A percentile compares a stretch with the other conserved stretches of the same genome.
phyloP scores from a whole-genome alignment of 495 filamentous ascomycete species.

The Penicillium salamii region DNA sequence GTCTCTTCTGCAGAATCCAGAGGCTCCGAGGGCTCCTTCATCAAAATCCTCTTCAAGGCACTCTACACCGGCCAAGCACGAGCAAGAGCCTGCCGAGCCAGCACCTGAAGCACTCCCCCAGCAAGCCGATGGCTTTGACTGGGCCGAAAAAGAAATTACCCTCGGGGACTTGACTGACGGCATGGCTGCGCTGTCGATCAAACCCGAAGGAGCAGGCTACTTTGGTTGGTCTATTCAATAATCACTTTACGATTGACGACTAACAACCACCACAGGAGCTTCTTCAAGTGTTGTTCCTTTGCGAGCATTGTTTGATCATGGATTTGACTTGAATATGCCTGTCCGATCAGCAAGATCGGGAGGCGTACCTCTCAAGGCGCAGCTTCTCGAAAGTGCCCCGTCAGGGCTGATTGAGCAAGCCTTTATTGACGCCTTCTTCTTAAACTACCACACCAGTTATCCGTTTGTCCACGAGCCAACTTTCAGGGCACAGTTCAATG shows the following conservation, averaged over 20 bases:
- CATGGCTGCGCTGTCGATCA: slow-evolving; percentile 52
- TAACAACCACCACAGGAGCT: slow-evolving; percentile 28
- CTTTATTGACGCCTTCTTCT: slow-evolving; percentile 52
- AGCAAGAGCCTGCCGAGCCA: slow-evolving; percentile 36
- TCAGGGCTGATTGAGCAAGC: slow-evolving; percentile 44
- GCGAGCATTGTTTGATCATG: slow-evolving; percentile 43
- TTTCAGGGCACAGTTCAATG: slow-evolving; percentile 53
- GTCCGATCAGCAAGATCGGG: slow-evolving; percentile 32
- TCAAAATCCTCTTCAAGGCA: slow-evolving; percentile 41
- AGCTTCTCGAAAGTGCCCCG: slow-evolving; percentile 40
- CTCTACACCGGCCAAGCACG: slow-evolving; percentile 36
- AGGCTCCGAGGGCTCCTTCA: slow-evolving; percentile 30
- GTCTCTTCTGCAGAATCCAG: slow-evolving; percentile 42
- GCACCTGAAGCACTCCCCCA: slow-evolving; percentile 46
- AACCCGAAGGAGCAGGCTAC: slow-evolving; percentile 49
- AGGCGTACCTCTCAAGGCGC: slow-evolving; percentile 37
- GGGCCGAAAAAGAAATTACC: slow-evolving; percentile 46
- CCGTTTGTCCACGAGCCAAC: slow-evolving; percentile 54
- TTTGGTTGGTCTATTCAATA: slow-evolving; percentile 32
- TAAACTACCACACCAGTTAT: slow-evolving; percentile 52
- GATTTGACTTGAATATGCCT: slow-evolving; percentile 45
- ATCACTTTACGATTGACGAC: slow-evolving; percentile 2
- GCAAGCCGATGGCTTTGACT: slow-evolving; percentile 52
- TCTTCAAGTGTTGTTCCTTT: slow-evolving; percentile 48
- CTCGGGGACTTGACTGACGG: slow-evolving; percentile 48